Evolutionary conservation across 345 rosid species (phyloP), one percentile per base, ranked within the genome.

Genomic region (Bruguiera sexangula): DNA sequence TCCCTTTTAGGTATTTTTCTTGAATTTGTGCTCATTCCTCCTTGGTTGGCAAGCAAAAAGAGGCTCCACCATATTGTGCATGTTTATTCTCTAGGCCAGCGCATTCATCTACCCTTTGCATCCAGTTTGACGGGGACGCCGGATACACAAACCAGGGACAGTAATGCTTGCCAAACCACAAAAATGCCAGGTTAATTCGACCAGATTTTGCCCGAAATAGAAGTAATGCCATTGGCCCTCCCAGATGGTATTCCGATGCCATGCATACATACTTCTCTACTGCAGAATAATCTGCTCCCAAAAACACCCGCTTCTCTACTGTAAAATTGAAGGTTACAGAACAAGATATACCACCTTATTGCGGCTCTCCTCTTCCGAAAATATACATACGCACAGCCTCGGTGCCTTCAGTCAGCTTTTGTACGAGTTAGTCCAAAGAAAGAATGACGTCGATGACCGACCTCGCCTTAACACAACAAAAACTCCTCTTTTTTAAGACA

Each of bases 401-500:
- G 64, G 20, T 60, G 78, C 75, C 75, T 62, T 68, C 53, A 34
- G 68, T 78, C 77, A 32, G 73, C 63, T 64, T 62, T 66, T 73
- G 77, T 60, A 69, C 57, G 68, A 60, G 54, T 57, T 65, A 58
- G 79, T 70, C 70, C 78, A 77, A 70, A 69, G 69, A 76, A 82
- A 82, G 83, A 83, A 81, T 78, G 78, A 77, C 68, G 72, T 46
- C 32, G 83, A 74, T 55, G 66, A 75, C 69, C 77, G 82, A 60
- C 79, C 87, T 80, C 82, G 78, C 75, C 78, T 82, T 69, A 74
- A 79, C 50, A 72, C 72, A 82, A 74, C 78, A 62, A 82, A 81
- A 75, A 65, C 80, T 63, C 68, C 70, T 69, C 69, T 61, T 70
- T 70, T 72, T 75, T 66, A 66, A 77, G 74, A 78, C 82, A 83